These are phyloP conservation scores for Fraxinus angustifolia DNA, from an alignment of 305 asterid genomes.

Conservation along the genomic window DNA sequence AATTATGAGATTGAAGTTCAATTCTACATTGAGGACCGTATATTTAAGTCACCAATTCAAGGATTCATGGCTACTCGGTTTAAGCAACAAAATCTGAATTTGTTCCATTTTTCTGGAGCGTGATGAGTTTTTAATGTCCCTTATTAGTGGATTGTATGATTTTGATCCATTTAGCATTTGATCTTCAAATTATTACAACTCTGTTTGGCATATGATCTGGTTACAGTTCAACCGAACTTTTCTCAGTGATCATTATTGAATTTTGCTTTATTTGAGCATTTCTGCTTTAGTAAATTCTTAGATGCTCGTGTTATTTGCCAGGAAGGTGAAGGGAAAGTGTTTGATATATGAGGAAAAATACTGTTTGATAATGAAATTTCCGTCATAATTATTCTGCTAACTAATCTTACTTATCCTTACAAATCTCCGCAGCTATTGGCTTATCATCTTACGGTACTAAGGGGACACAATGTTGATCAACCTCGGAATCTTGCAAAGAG, in stretches of 20 bases:
- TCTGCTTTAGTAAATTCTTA: neutral
- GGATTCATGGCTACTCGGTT: neutral
- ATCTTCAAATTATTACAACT: neutral
- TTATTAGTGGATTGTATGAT: neutral
- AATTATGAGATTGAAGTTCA: neutral
- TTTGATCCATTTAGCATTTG: neutral
- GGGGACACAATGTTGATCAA: conserved; percentile 91
- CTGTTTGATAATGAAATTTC: neutral
- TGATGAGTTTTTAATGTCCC: neutral
- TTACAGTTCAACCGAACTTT: neutral
- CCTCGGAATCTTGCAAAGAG: conserved; percentile 98
- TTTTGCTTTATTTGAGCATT: neutral
- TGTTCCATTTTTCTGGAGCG: neutral
- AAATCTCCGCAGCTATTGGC: conserved; percentile 69
- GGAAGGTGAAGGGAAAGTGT: neutral
- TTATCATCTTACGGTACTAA: conserved; percentile 83
- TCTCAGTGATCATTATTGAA: neutral
- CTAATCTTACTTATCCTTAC: conserved; percentile 1
- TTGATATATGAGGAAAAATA: neutral
- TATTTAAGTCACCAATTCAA: neutral
- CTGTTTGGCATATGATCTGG: neutral
- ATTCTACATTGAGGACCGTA: neutral
- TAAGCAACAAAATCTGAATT: neutral
- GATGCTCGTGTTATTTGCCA: neutral
- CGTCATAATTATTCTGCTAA: neutral